Conservation (phyloP, 805 yeast species). For the Brettanomyces naardenensis region DNA sequence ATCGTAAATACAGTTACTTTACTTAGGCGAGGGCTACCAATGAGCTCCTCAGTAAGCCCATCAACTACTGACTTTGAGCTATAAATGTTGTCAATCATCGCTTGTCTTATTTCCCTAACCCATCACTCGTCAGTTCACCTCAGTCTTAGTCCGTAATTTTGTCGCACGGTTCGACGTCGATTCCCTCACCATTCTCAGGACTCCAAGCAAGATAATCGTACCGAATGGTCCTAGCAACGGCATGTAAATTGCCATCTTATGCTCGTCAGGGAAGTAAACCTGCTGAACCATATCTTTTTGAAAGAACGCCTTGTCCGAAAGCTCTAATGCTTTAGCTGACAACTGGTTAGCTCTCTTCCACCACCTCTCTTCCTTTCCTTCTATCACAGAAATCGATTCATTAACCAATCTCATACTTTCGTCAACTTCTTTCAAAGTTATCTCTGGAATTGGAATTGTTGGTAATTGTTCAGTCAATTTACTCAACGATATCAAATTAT, state of each 20-base stretch:
- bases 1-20: no score
- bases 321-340: conserved; percentile 46
- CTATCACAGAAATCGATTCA: conserved; percentile 27
- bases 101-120: no score
- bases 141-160: no score
- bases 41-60: no score
- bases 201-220: conserved; percentile 51
- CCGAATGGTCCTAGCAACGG: conserved; percentile 84
- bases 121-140: no score
- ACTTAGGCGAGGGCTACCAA: no score
- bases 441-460: conserved; percentile 76
- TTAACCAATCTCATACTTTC: conserved; percentile 38
- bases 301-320: conserved; percentile 76
- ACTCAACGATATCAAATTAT: conserved; percentile 65
- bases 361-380: conserved; percentile 12
- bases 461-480: conserved; percentile 62
- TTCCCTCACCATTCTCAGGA: conserved; percentile 39
- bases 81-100: no score
- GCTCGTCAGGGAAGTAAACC: conserved; percentile 91
- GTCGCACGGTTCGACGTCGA: no score
- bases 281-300: conserved; percentile 95
- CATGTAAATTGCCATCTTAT: conserved; percentile 85
- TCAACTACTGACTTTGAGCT: no score
- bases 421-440: conserved; percentile 52
- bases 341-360: conserved; percentile 30